Conservation (phyloP, 139 green algal species). For the Chlamydomonas urium region DNA sequence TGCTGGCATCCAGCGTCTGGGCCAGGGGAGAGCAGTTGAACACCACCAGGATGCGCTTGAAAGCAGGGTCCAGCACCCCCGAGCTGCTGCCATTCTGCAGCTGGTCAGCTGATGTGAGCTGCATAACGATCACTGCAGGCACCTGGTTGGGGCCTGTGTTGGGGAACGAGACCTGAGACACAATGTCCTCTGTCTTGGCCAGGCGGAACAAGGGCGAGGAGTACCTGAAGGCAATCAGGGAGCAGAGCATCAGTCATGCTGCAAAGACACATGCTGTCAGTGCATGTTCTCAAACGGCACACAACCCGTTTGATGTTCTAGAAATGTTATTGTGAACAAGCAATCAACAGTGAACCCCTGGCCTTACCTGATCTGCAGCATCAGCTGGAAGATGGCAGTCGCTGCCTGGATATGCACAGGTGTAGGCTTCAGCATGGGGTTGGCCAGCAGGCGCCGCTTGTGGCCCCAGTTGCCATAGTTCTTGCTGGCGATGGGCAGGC, state of each 20-base stretch:
- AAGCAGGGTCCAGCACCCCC: conserved; percentile 38
- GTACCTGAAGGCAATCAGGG: conserved; percentile 53
- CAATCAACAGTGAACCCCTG: too few species aligned
- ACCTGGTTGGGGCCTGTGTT: conserved; percentile 51
- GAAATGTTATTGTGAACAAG: too few species aligned
- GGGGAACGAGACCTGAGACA: conserved; percentile 54
- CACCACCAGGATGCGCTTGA: conserved; percentile 40
- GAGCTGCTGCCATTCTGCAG: background rate
- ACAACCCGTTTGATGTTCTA: too few species aligned
- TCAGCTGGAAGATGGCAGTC: conserved; percentile 26
- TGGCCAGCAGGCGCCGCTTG: conserved; percentile 54
- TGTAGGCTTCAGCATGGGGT: conserved; percentile 33
- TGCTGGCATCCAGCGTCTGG: background rate
- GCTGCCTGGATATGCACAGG: conserved; percentile 24
- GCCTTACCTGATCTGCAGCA: conserved; percentile 33
- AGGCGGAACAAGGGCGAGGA: conserved; percentile 81
- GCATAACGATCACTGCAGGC: conserved; percentile 64
- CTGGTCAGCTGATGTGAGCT: conserved; percentile 44
- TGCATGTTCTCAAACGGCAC: too few species aligned
- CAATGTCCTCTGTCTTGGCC: conserved; percentile 42
- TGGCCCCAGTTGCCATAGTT: conserved; percentile 65
- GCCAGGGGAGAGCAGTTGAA: conserved; percentile 47
- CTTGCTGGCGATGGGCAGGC: conserved; percentile 62
- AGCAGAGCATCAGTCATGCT: too few species aligned
- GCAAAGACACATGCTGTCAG: too few species aligned